A percentile compares a stretch with the other conserved stretches of the same genome.
Conservation (phyloP, 345 rosid genomes). For the Dimocarpus longan region DNA sequence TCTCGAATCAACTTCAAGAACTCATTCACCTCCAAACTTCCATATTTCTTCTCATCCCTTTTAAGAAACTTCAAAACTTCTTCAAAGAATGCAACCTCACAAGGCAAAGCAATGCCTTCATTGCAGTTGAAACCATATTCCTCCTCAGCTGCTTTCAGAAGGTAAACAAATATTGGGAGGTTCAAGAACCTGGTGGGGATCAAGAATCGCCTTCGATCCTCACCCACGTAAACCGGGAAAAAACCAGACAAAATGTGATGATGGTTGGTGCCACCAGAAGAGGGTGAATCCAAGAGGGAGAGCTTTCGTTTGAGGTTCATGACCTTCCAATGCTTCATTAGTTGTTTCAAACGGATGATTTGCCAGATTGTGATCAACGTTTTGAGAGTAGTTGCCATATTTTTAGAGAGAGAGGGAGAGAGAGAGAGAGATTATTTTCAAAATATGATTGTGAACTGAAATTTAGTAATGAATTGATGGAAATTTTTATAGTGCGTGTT, state of each 20-base stretch:
- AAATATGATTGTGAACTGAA: too few relatives aligned
- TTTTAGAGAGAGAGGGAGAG: too few relatives aligned
- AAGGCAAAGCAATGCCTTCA: constrained; percentile 30
- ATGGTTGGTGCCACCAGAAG: background rate
- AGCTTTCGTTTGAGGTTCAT: background rate
- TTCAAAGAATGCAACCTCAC: constrained; percentile 21
- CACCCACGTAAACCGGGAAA: constrained; percentile 22
- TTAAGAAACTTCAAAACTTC: constrained; percentile 14
- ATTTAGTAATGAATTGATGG: too few relatives aligned
- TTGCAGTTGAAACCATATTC: constrained; percentile 24
- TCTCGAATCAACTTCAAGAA: constrained; percentile 14
- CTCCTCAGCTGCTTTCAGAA: constrained; percentile 22
- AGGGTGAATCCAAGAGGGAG: background rate
- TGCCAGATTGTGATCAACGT: constrained; percentile 1
- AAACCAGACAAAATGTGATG: constrained; percentile 9
- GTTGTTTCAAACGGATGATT: constrained; percentile 13
- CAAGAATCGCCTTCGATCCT: constrained; percentile 13
- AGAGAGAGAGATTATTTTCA: too few relatives aligned
- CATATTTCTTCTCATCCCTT: constrained; percentile 25
- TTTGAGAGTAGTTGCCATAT: background rate
- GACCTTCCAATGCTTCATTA: constrained; percentile 8
- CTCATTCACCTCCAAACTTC: constrained; percentile 4
- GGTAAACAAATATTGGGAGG: constrained; percentile 15
- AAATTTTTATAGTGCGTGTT: background rate
- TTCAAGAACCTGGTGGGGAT: constrained; percentile 25